These are phyloP conservation scores for Solanum stenotomum DNA, from an alignment of 257 asterid species.

Conservation along the genomic window DNA sequence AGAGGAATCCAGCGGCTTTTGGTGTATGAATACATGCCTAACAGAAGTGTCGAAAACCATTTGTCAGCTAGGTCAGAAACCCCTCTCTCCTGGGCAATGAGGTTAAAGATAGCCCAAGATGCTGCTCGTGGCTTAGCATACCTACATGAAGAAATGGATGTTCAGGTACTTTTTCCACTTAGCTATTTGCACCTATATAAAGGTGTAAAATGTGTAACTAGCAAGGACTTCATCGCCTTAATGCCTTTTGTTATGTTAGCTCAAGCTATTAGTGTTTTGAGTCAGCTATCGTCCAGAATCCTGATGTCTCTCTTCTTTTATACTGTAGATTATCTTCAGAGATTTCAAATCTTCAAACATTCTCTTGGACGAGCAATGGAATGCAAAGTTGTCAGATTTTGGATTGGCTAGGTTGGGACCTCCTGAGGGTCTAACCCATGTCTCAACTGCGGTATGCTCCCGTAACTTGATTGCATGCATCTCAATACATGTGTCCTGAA, in stretches of 20 bases:
- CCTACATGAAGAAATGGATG: conserved; percentile 92
- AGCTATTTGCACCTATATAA: neutral
- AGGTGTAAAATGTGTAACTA: neutral
- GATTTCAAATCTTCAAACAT: conserved; percentile 47
- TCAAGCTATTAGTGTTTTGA: neutral
- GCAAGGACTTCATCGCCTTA: neutral
- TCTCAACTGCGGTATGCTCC: conserved; percentile 43
- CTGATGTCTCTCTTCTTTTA: neutral
- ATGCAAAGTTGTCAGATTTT: conserved; percentile 41
- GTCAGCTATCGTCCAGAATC: neutral
- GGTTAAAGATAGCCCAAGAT: conserved; percentile 85
- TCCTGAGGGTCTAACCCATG: conserved; percentile 36
- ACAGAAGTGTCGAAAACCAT: conserved; percentile 88
- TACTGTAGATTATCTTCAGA: conserved; percentile 32
- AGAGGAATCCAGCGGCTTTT: conserved; percentile 97
- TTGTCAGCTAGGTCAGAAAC: conserved; percentile 40
- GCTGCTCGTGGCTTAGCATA: conserved; percentile 87
- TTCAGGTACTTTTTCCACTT: conserved; percentile 54
- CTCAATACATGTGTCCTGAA: neutral
- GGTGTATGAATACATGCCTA: conserved; percentile 82
- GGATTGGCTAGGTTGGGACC: conserved; percentile 54
- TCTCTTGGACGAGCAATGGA: conserved; percentile 38
- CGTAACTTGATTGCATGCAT: neutral
- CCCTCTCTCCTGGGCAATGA: conserved; percentile 78
- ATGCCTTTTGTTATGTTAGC: neutral